These are phyloP conservation scores for Trichoderma koningiopsis DNA, from an alignment of 2,329 filamentous ascomycete species.

Conservation along the genomic window DNA sequence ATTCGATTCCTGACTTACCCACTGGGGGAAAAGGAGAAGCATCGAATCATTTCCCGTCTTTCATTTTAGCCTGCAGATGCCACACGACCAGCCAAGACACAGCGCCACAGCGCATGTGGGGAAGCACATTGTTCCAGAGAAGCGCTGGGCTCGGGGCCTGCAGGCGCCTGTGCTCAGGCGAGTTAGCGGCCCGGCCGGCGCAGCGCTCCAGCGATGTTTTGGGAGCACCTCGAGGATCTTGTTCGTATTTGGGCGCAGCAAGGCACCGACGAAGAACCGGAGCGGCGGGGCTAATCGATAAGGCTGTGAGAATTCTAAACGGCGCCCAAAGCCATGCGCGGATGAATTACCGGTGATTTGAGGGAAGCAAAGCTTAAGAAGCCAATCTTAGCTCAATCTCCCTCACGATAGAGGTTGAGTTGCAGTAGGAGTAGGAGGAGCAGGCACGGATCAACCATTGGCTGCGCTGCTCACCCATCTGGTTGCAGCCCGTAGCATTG, in stretches of 20 bases:
- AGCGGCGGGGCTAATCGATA: conserved; percentile 21
- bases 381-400: neutral
- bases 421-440: neutral
- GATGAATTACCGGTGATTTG: conserved; percentile 11
- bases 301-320: conserved; percentile 5
- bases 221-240: neutral
- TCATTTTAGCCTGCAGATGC: conserved; percentile 19
- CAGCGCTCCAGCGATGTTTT: conserved; percentile 5
- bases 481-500: neutral
- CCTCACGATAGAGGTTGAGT: neutral
- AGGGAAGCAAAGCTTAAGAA: neutral
- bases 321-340: conserved; percentile 2
- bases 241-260: neutral
- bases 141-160: conserved; percentile 12
- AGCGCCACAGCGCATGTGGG: conserved; percentile 21
- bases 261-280: conserved; percentile 3
- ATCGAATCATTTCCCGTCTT: conserved; percentile 24
- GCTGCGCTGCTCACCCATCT: neutral
- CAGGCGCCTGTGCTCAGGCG: conserved; percentile 6
- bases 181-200: conserved; percentile 7
- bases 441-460: neutral
- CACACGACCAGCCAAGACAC: conserved; percentile 16
- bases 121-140: conserved; percentile 8
- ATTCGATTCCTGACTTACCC: conserved; percentile 19
- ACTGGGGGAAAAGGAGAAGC: conserved; percentile 22